Conservation (phyloP, 2,329 filamentous ascomycete species). For the Dryadomyces sulphureus region DNA sequence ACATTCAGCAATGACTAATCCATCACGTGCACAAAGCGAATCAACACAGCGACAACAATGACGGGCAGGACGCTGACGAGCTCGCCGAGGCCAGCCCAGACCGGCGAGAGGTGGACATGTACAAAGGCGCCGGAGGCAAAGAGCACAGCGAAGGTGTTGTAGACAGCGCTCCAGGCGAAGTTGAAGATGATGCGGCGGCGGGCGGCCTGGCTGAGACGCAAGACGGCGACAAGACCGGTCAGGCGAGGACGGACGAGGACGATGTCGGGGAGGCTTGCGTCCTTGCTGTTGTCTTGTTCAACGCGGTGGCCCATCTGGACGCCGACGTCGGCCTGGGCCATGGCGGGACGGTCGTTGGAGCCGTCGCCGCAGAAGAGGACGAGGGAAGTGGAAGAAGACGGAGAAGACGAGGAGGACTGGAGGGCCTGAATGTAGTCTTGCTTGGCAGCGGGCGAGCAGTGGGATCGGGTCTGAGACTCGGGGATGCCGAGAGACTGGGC, state of each 20-base stretch:
- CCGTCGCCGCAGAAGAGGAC: constrained; percentile 65
- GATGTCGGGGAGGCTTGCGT: constrained; percentile 51
- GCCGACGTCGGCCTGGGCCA: constrained; percentile 57
- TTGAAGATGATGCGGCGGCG: constrained; percentile 46
- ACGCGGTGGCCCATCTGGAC: constrained; percentile 44
- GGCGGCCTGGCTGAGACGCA: constrained; percentile 35
- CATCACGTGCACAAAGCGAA: no score
- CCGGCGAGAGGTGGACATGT: constrained; percentile 30
- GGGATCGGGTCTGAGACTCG: constrained; percentile 21
- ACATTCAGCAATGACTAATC: no score
- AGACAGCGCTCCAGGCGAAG: constrained; percentile 54
- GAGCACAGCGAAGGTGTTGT: constrained; percentile 55
- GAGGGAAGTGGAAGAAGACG: constrained; percentile 18
- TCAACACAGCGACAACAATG: constrained; percentile 37
- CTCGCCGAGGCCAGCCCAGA: constrained; percentile 56
- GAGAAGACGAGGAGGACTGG: no score
- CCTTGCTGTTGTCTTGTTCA: constrained; percentile 22
- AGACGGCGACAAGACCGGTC: constrained; percentile 37
- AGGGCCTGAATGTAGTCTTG: constrained; percentile 27
- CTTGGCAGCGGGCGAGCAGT: constrained; percentile 31
- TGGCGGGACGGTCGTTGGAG: constrained; percentile 62
- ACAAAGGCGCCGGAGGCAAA: constrained; percentile 49
- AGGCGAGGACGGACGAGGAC: constrained; percentile 47
- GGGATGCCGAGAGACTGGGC: constrained; percentile 26
- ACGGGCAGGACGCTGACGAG: constrained; percentile 61